Base-by-base conservation (phyloP, 2,329 filamentous ascomycete species). In the Fusarium veterinarium region DNA sequence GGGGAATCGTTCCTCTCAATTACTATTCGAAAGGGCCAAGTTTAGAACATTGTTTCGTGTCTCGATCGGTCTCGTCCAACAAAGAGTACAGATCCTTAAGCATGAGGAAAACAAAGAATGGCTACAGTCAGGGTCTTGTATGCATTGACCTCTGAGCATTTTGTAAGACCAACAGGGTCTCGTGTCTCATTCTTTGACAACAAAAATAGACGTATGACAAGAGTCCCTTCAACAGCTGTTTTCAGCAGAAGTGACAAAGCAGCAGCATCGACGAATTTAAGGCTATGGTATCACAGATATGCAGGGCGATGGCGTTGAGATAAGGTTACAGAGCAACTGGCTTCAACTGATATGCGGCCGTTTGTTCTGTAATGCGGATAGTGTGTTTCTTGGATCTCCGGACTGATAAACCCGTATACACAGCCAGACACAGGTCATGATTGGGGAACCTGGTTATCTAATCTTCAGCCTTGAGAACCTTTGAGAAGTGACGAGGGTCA, bases 371-470 rank as follows among this genome's bases (percentile, higher is more conserved):
- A 71, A 69, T 72, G 61, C 37, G 57, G 61, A 76, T 77, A 73
- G 68, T 67, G 71, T 62, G 71, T 62, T 66, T 64, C 56, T 57
- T 75, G 59, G 49, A 72, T 76, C 73, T 74, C 64, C 69, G 62
- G 55, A 53, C 73, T 72, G 71, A 76, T 75, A 76, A 66, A 69
- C 68, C 57, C 41, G 14, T 28, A 53, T 68, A 71, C 57, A 64
- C 45, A 52, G 66, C 73, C 55, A 69, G 48, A 59, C 58, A 48
- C 58, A 67, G 51, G 64, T 67, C 51, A 67, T 76, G 75, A 76
- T 77, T 77, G 75, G 75, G 71, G 73, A 77, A 62, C 60, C 19
- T 17, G 45, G 60, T 51, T 76, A 76, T 76, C 75, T 76, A 77
- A 77, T 76, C 75, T 77, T 48, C 46, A 69, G 66, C 62, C 63